Evolutionary conservation across 306 rosid genomes (phyloP).

Genomic region (Rosa lucieae): DNA sequence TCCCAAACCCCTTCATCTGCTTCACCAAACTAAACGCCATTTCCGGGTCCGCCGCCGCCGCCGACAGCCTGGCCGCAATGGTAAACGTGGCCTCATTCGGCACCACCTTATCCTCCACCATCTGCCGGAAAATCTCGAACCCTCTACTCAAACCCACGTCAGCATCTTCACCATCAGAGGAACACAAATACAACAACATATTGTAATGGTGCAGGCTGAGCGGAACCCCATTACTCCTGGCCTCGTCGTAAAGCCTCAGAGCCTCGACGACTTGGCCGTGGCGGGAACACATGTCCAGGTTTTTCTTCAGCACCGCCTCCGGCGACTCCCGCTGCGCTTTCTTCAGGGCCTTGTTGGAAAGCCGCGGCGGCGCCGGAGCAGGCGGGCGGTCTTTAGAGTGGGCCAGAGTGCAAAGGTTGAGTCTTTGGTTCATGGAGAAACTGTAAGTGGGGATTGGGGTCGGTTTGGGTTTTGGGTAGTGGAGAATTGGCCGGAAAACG

Average conservation of each 20-base stretch:
- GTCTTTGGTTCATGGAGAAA: slow-evolving; percentile 18
- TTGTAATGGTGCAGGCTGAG: slow-evolving; percentile 57
- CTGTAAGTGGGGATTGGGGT: not conserved
- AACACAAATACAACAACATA: slow-evolving; percentile 63
- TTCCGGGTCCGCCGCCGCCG: slow-evolving; percentile 67
- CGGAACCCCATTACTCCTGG: slow-evolving; percentile 39
- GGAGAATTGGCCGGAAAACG: slow-evolving; percentile 14
- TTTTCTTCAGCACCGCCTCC: slow-evolving; percentile 40
- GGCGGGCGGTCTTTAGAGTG: slow-evolving; percentile 26
- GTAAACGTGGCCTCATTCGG: slow-evolving; percentile 87
- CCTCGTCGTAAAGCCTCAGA: slow-evolving; percentile 69
- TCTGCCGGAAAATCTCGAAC: slow-evolving; percentile 72
- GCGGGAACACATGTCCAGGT: slow-evolving; percentile 58
- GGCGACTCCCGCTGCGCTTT: slow-evolving; percentile 55
- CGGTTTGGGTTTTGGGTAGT: slow-evolving; percentile 10
- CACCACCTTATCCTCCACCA: slow-evolving; percentile 52
- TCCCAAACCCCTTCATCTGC: slow-evolving; percentile 60
- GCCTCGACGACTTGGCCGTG: slow-evolving; percentile 56
- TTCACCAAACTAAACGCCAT: slow-evolving; percentile 81
- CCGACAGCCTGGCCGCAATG: slow-evolving; percentile 75
- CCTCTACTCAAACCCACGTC: slow-evolving; percentile 55
- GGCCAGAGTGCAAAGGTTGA: slow-evolving; percentile 32
- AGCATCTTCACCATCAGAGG: slow-evolving; percentile 27
- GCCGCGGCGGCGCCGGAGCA: not conserved
- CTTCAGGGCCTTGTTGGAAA: slow-evolving; percentile 39